phyloP scores from a whole-genome alignment of 192 early-diverging fungal genomes.

The Linnemannia hyalina region DNA sequence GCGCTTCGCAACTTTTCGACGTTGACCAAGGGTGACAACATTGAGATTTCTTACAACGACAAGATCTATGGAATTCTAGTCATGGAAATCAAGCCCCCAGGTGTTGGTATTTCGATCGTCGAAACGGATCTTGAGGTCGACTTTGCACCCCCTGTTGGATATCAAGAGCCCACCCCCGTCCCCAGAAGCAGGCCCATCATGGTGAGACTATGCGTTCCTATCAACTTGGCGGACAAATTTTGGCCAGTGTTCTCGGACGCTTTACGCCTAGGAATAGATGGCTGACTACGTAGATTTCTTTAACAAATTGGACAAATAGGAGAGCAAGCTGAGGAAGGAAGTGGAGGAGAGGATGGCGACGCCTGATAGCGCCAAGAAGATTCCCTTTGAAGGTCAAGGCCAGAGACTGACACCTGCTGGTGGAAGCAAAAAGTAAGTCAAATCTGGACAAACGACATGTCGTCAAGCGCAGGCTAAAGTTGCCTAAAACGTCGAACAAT shows the following conservation, averaged over 20 bases:
- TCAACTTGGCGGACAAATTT: background rate
- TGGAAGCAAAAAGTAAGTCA: slow-evolving; percentile 51
- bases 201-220: slow-evolving; percentile 13
- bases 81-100: slow-evolving; percentile 86
- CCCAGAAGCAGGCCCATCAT: slow-evolving; percentile 47
- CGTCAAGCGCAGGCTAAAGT: background rate
- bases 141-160: slow-evolving; percentile 96
- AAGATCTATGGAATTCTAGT: slow-evolving; percentile 91
- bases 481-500: background rate
- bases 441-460: background rate
- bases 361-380: slow-evolving; percentile 35
- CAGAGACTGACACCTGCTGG: slow-evolving; percentile 46
- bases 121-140: slow-evolving; percentile 99
- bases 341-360: slow-evolving; percentile 49
- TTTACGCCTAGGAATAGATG: background rate
- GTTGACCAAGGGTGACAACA: slow-evolving; percentile 91
- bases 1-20: slow-evolving; percentile 92
- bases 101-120: slow-evolving; percentile 90
- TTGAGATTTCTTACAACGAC: slow-evolving; percentile 93
- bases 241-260: no score
- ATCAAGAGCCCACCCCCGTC: slow-evolving; percentile 83
- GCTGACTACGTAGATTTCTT: background rate
- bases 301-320: slow-evolving; percentile 30
- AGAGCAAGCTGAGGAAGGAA: slow-evolving; percentile 56
- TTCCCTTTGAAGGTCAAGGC: slow-evolving; percentile 58